These are phyloP conservation scores for Raffaelea arxii DNA, from an alignment of 2,329 filamentous ascomycete genomes.

Conservation along the genomic window DNA sequence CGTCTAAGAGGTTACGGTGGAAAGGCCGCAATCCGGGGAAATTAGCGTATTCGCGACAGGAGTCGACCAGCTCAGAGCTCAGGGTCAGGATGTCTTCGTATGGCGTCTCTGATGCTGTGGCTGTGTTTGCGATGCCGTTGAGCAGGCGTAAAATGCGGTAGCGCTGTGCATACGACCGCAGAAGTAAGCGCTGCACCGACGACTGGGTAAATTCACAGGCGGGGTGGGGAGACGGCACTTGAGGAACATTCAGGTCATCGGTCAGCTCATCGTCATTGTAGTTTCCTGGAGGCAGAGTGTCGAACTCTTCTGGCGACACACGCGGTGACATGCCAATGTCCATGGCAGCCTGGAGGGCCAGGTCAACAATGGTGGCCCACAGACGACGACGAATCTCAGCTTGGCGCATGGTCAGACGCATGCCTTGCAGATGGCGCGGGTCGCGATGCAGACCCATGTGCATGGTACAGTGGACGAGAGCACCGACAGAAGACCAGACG, in stretches of 20 bases:
- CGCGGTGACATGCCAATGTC: constrained; percentile 28
- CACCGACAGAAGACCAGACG: constrained; percentile 30
- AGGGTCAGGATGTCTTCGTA: background rate
- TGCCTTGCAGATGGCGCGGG: constrained; percentile 22
- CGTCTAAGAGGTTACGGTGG: constrained; percentile 39
- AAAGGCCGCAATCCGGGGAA: constrained; percentile 22
- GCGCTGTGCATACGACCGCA: background rate
- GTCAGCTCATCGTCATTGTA: constrained; percentile 12
- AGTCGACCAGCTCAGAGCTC: background rate
- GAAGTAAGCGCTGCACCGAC: background rate
- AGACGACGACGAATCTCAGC: constrained; percentile 29
- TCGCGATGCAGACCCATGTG: constrained; percentile 35
- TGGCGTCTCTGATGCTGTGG: background rate
- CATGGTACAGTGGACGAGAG: constrained; percentile 31
- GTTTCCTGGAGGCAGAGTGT: constrained; percentile 27
- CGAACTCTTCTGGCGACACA: constrained; percentile 29
- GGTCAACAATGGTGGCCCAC: constrained; percentile 33
- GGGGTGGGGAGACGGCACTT: background rate
- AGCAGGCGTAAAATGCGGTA: background rate
- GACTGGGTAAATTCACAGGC: background rate
- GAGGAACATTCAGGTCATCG: too few relatives aligned
- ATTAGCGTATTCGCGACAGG: background rate
- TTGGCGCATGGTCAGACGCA: constrained; percentile 22
- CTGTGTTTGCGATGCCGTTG: background rate
- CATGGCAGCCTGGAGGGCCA: constrained; percentile 26